Evolutionary conservation across 345 rosid genomes (phyloP).

Genomic region (Isatis tinctoria): DNA sequence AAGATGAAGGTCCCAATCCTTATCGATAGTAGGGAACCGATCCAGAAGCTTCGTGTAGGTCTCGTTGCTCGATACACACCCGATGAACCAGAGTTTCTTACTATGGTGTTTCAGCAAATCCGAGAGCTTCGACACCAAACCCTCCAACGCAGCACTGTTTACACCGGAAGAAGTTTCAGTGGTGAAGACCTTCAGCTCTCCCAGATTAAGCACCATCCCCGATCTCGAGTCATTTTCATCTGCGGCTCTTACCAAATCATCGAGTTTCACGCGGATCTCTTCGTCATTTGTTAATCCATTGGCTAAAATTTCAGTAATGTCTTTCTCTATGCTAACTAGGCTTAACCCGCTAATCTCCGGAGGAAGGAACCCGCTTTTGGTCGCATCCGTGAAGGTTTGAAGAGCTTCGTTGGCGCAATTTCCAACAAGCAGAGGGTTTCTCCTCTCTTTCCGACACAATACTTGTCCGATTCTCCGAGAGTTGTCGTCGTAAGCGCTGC

Average conservation of each 20-base stretch:
- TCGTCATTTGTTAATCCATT: constrained; percentile 31
- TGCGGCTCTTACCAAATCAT: constrained; percentile 29
- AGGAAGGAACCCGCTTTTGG: constrained; percentile 32
- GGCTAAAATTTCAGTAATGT: constrained; percentile 31
- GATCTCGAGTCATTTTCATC: constrained; percentile 27
- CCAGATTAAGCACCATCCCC: constrained; percentile 45
- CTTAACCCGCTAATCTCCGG: constrained; percentile 33
- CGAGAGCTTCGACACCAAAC: constrained; percentile 40
- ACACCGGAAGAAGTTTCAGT: constrained; percentile 21
- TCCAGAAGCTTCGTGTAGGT: constrained; percentile 40
- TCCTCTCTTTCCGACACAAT: constrained; percentile 30
- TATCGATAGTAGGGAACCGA: constrained; percentile 44
- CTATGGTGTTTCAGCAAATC: constrained; percentile 35
- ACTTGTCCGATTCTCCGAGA: constrained; percentile 45
- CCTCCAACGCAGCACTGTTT: constrained; percentile 23
- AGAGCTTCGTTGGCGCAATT: constrained; percentile 49
- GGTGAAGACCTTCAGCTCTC: constrained; percentile 44
- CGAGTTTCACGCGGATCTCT: constrained; percentile 25
- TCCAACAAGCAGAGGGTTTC: constrained; percentile 49
- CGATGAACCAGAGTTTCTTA: constrained; percentile 47
- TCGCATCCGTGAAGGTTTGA: constrained; percentile 34
- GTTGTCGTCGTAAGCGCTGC: constrained; percentile 36
- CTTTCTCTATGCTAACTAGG: constrained; percentile 40
- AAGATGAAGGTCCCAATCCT: constrained; percentile 62
- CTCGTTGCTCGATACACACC: constrained; percentile 44